These are phyloP conservation scores for Pythium oligandrum DNA, from an alignment of 352 stramenopile species.

Conservation along the genomic window DNA sequence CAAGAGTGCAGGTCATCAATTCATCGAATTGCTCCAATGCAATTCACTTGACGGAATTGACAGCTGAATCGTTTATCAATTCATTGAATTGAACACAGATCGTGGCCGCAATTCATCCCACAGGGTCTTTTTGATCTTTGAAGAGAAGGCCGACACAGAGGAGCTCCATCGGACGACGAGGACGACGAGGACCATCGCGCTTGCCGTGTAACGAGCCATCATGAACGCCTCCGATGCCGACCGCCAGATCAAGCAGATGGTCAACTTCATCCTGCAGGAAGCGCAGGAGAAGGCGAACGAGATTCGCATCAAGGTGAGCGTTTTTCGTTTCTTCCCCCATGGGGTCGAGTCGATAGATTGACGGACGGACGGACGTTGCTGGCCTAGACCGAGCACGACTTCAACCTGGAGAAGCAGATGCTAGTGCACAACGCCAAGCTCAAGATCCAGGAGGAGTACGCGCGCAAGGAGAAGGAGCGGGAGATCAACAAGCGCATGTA, in stretches of 20 bases:
- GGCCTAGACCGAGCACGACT: constrained; percentile 96
- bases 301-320: constrained; percentile 93
- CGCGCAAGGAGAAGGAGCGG: constrained; percentile 96
- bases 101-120: too few species aligned
- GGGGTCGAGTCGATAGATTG: too few species aligned
- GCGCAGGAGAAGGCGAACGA: constrained; percentile 99
- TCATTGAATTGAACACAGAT: too few species aligned
- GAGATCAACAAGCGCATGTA: constrained; percentile 93
- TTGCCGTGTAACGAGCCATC: constrained; percentile 6
- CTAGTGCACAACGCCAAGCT: constrained; percentile 98
- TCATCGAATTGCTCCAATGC: background rate
- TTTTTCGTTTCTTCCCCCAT: too few species aligned
- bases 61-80: too few species aligned
- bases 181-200: too few species aligned
- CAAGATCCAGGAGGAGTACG: constrained; percentile 97
- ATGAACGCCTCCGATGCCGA: constrained; percentile 85
- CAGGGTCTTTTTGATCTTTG: background rate
- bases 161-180: background rate
- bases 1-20: background rate
- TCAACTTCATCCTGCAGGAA: constrained; percentile 99
- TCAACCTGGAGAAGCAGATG: constrained; percentile 99
- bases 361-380: too few species aligned
- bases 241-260: constrained; percentile 94
- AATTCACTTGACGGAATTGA: background rate
- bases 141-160: background rate